phyloP scores from a whole-genome alignment of 805 yeast species.

The Saturnispora saitoi region DNA sequence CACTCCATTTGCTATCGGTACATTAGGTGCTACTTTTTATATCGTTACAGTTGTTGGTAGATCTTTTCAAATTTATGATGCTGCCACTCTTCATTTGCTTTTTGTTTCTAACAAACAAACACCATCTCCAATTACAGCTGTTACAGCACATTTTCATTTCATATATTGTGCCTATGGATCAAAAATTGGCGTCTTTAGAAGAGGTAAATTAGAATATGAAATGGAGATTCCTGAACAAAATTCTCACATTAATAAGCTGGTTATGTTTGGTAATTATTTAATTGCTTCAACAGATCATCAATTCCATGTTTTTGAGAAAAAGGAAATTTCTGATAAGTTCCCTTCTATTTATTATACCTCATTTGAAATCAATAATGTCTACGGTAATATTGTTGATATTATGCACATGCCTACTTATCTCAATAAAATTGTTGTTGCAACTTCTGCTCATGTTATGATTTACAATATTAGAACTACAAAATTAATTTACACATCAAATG shows the following conservation, averaged over 20 bases:
- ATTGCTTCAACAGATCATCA: constrained; percentile 42
- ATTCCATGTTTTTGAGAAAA: constrained; percentile 27
- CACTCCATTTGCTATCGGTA: constrained; percentile 79
- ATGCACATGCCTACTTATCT: constrained; percentile 86
- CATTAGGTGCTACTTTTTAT: constrained; percentile 80
- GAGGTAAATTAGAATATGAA: constrained; percentile 60
- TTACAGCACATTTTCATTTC: constrained; percentile 76
- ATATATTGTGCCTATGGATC: constrained; percentile 71
- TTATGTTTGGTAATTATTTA: constrained; percentile 71
- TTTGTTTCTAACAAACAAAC: constrained; percentile 83
- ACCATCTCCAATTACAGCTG: constrained; percentile 54
- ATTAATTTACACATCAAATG: constrained; percentile 41
- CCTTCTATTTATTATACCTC: constrained; percentile 64
- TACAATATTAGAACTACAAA: constrained; percentile 75
- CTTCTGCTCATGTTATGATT: constrained; percentile 51
- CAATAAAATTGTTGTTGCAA: constrained; percentile 82
- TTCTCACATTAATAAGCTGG: constrained; percentile 36
- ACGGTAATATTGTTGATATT: constrained; percentile 63
- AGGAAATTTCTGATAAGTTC: constrained; percentile 29
- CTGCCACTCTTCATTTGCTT: constrained; percentile 69
- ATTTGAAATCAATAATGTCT: constrained; percentile 46
- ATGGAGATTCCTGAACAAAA: constrained; percentile 26
- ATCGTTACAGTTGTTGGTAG: constrained; percentile 85
- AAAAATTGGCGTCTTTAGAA: constrained; percentile 65
- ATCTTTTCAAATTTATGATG: constrained; percentile 89